Evolutionary conservation across 2,329 filamentous ascomycete genomes (phyloP).

Genomic region (Davidsoniella australis): DNA sequence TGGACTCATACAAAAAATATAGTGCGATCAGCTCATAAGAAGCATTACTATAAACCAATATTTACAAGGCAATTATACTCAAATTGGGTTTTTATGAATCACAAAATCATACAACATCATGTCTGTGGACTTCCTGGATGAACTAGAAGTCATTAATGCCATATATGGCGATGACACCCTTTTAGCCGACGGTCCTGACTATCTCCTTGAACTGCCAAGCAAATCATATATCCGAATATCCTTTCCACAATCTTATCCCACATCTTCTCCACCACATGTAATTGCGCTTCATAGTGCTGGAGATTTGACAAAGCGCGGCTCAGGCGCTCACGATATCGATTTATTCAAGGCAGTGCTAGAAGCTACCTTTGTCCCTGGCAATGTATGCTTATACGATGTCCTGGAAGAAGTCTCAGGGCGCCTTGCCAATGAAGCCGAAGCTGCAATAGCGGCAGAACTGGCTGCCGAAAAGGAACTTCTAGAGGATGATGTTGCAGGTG

Average conservation of each 20-base stretch:
- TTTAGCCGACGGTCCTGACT: slow-evolving; percentile 22
- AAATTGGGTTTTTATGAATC: too few relatives aligned
- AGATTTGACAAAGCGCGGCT: slow-evolving; percentile 46
- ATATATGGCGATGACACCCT: slow-evolving; percentile 62
- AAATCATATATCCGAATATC: slow-evolving; percentile 42
- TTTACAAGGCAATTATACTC: too few relatives aligned
- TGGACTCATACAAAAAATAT: too few relatives aligned
- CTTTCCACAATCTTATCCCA: slow-evolving; percentile 62
- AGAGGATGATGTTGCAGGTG: slow-evolving; percentile 10
- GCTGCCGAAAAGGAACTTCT: slow-evolving; percentile 14
- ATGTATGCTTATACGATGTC: slow-evolving; percentile 82
- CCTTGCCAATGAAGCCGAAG: slow-evolving; percentile 17
- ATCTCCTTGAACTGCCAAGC: slow-evolving; percentile 50
- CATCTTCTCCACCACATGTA: slow-evolving; percentile 47
- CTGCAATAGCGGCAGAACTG: slow-evolving; percentile 15
- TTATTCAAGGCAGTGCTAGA: slow-evolving; percentile 50
- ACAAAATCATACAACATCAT: slow-evolving; percentile 18
- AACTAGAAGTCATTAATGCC: slow-evolving; percentile 67
- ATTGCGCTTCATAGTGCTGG: slow-evolving; percentile 67
- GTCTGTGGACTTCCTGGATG: slow-evolving; percentile 49
- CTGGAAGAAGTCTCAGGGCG: slow-evolving; percentile 51
- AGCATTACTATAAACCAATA: too few relatives aligned
- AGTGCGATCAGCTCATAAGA: too few relatives aligned
- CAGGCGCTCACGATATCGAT: slow-evolving; percentile 53
- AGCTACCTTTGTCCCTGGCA: slow-evolving; percentile 52